Evolutionary conservation across 2,329 filamentous ascomycete genomes (phyloP).

Genomic region (Phyllosticta citriasiana): DNA sequence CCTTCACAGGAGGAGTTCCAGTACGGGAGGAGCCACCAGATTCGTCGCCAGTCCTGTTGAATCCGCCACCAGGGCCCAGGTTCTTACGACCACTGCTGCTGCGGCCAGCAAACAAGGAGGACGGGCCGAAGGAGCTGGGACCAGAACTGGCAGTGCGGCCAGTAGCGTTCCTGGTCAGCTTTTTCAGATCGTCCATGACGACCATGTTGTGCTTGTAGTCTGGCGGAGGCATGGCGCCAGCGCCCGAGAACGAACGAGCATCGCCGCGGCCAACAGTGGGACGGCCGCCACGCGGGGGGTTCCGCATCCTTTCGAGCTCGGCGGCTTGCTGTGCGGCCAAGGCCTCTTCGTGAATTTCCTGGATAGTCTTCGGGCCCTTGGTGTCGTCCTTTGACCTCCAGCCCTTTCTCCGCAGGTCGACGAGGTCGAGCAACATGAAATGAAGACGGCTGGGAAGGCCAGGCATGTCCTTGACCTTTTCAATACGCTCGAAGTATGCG

Average conservation of each 20-base stretch:
- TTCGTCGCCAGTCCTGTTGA: constrained; percentile 68
- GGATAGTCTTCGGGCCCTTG: constrained; percentile 95
- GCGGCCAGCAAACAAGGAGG: constrained; percentile 78
- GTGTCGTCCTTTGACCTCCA: constrained; percentile 84
- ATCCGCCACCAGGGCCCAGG: constrained; percentile 58
- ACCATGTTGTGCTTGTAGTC: constrained; percentile 70
- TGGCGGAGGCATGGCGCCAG: constrained; percentile 58
- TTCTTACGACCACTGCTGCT: constrained; percentile 78
- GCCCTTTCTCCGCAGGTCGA: constrained; percentile 66
- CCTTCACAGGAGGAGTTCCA: constrained; percentile 67
- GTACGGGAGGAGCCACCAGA: constrained; percentile 82
- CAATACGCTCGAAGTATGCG: constrained; percentile 84
- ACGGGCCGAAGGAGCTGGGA: constrained; percentile 59
- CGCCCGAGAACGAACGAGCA: constrained; percentile 68
- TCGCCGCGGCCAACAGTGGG: constrained; percentile 73
- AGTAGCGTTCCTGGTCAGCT: constrained; percentile 54
- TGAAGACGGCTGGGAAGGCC: constrained; percentile 71
- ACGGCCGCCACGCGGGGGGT: constrained; percentile 55
- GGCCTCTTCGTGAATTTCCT: constrained; percentile 80
- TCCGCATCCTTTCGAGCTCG: constrained; percentile 52
- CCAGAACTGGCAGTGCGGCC: constrained; percentile 51
- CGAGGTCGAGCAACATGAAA: constrained; percentile 94
- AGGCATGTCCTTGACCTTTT: constrained; percentile 68
- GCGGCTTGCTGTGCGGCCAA: constrained; percentile 70
- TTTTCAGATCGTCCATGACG: constrained; percentile 81